These are phyloP conservation scores for Lichtheimia ornata DNA, from an alignment of 371 early-diverging fungal species.

Conservation along the genomic window DNA sequence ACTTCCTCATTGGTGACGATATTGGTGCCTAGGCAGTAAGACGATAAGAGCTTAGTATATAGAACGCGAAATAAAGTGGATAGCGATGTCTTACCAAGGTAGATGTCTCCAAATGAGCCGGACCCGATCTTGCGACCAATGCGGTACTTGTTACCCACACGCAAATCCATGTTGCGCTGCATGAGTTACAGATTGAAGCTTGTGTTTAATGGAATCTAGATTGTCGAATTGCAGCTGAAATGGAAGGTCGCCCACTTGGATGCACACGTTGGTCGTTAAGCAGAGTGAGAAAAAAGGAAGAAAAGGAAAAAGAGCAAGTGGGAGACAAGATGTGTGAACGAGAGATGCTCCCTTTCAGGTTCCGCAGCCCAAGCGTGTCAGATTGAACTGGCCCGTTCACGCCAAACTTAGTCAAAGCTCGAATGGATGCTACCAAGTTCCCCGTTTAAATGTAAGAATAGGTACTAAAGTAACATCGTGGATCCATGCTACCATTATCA, in stretches of 20 bases:
- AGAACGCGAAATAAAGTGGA: neutral
- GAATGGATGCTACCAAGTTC: no score
- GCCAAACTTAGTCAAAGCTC: no score
- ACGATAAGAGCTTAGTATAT: neutral
- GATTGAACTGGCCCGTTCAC: no score
- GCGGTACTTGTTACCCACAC: conserved; percentile 92
- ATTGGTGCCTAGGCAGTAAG: conserved; percentile 72
- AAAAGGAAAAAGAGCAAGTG: neutral
- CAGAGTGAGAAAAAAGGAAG: neutral
- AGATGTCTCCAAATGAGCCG: conserved; percentile 99
- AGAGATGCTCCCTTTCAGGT: neutral
- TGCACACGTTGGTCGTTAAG: conserved; percentile 1
- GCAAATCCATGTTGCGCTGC: conserved; percentile 43
- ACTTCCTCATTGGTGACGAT: conserved; percentile 94
- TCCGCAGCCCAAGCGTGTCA: neutral
- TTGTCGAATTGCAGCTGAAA: no score
- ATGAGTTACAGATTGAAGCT: no score
- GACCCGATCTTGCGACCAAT: conserved; percentile 97
- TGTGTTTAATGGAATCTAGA: no score
- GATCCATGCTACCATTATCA: no score
- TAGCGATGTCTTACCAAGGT: conserved; percentile 72
- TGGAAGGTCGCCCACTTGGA: neutral
- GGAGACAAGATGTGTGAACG: neutral
- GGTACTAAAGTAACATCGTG: no score
- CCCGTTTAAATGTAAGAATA: no score